Evolutionary conservation across 2,329 filamentous ascomycete genomes (phyloP).

Genomic region (Cercospora nicotianae): DNA sequence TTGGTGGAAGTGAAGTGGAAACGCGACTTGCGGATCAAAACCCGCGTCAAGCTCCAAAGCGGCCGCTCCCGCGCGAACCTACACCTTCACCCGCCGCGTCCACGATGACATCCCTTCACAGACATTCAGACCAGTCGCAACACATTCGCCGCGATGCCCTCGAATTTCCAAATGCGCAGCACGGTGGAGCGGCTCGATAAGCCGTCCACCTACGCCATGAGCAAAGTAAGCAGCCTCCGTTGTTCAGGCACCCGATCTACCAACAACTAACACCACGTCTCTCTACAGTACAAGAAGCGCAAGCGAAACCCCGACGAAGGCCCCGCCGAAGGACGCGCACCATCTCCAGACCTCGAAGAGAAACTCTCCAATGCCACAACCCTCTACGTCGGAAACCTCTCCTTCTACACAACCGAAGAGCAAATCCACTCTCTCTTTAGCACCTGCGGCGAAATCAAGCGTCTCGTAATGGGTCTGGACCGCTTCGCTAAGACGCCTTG

Average conservation of each 20-base stretch:
- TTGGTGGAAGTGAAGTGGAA: background rate
- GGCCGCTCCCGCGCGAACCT: slow-evolving; percentile 10
- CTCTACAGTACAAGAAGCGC: slow-evolving; percentile 66
- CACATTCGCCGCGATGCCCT: slow-evolving; percentile 47
- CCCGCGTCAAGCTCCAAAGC: slow-evolving; percentile 18
- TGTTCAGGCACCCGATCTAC: slow-evolving; percentile 3
- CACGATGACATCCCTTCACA: background rate
- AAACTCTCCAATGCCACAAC: slow-evolving; percentile 86
- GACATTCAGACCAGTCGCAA: slow-evolving; percentile 6
- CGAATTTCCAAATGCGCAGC: slow-evolving; percentile 51
- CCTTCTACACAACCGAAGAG: slow-evolving; percentile 80
- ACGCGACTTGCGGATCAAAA: slow-evolving; percentile 13
- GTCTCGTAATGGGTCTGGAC: slow-evolving; percentile 95
- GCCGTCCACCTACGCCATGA: slow-evolving; percentile 89
- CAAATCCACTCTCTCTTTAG: slow-evolving; percentile 78
- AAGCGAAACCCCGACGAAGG: slow-evolving; percentile 62
- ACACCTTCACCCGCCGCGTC: background rate
- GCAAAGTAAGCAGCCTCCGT: slow-evolving; percentile 61
- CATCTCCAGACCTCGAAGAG: slow-evolving; percentile 65
- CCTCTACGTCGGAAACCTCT: slow-evolving; percentile 96
- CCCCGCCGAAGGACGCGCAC: slow-evolving; percentile 43
- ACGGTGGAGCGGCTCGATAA: slow-evolving; percentile 92
- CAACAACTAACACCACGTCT: background rate
- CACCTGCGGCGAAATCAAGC: slow-evolving; percentile 91
- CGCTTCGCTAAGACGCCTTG: slow-evolving; percentile 97